Conservation (phyloP, 2,329 filamentous ascomycete genomes). For the Ascochyta pisi region DNA sequence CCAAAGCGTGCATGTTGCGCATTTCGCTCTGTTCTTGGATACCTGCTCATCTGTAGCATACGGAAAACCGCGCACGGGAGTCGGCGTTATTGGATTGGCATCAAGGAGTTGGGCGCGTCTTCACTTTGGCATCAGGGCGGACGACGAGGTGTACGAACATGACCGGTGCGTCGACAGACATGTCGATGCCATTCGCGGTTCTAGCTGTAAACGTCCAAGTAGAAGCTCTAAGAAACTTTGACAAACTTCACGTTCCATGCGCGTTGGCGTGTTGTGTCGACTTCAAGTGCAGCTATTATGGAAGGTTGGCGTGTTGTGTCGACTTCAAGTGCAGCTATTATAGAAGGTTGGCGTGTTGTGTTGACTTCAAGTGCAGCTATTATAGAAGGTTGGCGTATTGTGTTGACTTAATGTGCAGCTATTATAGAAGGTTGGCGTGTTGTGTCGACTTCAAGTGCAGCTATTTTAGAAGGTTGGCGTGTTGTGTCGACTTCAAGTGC, state of each 20-base stretch:
- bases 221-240: conserved; percentile 19
- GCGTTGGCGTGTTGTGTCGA: not conserved
- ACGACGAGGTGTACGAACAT: conserved; percentile 31
- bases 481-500: no score
- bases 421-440: no score
- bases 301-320: no score
- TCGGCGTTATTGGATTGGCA: conserved; percentile 39
- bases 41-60: conserved; percentile 47
- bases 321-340: no score
- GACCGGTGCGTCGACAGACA: conserved; percentile 28
- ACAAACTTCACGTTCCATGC: conserved; percentile 14
- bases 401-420: no score
- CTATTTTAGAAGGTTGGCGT: no score
- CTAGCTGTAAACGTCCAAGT: conserved; percentile 25
- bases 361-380: no score
- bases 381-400: no score
- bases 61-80: conserved; percentile 42
- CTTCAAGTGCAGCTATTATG: not conserved
- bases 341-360: no score
- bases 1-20: conserved; percentile 31
- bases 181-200: conserved; percentile 31
- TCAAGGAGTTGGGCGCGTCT: conserved; percentile 45
- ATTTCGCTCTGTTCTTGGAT: conserved; percentile 34
- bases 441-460: no score
- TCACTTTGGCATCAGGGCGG: conserved; percentile 36